A percentile compares a stretch with the other conserved stretches of the same genome.
These are phyloP conservation scores for Clarireedia paspali DNA, from an alignment of 2,329 filamentous ascomycete species.

Conservation along the genomic window DNA sequence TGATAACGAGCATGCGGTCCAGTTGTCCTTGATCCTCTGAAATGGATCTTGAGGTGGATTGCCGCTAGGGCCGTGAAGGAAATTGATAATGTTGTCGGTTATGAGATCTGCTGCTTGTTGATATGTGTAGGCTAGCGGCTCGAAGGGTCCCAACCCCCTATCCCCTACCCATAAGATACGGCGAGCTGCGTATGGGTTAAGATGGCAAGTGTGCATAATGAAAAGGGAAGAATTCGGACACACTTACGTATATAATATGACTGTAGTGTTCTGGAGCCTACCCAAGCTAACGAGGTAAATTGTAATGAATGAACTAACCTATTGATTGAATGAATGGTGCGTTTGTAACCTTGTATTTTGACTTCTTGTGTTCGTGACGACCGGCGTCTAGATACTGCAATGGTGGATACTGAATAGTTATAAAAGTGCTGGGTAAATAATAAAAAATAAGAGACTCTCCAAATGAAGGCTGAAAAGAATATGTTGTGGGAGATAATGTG, in stretches of 20 bases:
- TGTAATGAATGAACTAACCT: neutral
- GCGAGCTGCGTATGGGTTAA: constrained; percentile 3
- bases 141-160: neutral
- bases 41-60: neutral
- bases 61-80: neutral
- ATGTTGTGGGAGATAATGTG: neutral
- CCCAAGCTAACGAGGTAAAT: neutral
- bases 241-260: neutral
- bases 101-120: constrained; percentile 5
- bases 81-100: neutral
- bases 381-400: neutral
- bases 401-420: neutral
- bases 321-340: neutral
- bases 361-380: neutral
- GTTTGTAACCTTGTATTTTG: neutral
- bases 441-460: neutral
- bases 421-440: neutral
- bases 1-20: neutral
- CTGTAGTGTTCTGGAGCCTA: neutral
- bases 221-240: neutral
- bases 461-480: too few species aligned
- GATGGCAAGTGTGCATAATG: constrained; percentile 3
- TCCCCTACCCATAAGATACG: constrained; percentile 4
- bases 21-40: neutral
- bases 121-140: constrained; percentile 6